Evolutionary conservation across 306 rosid genomes (phyloP).

Genomic region (Nissolia schottii): DNA sequence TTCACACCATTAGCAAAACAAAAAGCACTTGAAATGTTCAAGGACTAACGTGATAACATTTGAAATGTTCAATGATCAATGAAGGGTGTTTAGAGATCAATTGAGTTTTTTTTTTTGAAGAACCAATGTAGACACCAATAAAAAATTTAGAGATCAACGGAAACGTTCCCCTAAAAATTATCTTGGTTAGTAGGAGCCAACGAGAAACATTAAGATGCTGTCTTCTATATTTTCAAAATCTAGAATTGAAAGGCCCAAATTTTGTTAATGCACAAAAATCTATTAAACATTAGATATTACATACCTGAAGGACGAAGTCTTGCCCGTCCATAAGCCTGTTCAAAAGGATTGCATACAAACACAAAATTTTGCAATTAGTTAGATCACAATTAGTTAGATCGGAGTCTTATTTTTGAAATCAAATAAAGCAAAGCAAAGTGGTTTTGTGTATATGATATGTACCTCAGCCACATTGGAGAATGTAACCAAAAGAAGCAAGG

Average conservation of each 20-base stretch:
- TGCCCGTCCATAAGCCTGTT: constrained; percentile 42
- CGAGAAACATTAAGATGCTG: not conserved
- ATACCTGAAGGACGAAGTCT: constrained; percentile 63
- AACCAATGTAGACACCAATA: too few relatives aligned
- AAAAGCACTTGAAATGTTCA: too few relatives aligned
- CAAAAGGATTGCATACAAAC: not conserved
- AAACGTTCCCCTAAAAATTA: not conserved
- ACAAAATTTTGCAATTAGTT: not conserved
- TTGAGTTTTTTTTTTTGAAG: too few relatives aligned
- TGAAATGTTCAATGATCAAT: too few relatives aligned
- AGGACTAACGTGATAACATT: too few relatives aligned
- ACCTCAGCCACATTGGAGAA: constrained; percentile 61
- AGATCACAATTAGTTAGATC: too few relatives aligned
- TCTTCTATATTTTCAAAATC: not conserved
- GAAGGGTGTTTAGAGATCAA: too few relatives aligned
- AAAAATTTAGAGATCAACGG: too few relatives aligned
- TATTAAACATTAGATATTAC: not conserved
- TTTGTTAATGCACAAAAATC: not conserved
- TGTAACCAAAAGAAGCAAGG: constrained; percentile 58
- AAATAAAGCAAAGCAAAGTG: not conserved
- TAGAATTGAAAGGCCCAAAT: not conserved
- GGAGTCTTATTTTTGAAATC: not conserved
- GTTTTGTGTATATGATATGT: not conserved
- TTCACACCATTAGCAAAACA: not conserved
- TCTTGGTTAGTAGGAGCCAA: not conserved